Evolutionary conservation across 495 filamentous ascomycete species (phyloP), one percentile per base, ranked within the genome.

Genomic region (Penicillium flavigenum): DNA sequence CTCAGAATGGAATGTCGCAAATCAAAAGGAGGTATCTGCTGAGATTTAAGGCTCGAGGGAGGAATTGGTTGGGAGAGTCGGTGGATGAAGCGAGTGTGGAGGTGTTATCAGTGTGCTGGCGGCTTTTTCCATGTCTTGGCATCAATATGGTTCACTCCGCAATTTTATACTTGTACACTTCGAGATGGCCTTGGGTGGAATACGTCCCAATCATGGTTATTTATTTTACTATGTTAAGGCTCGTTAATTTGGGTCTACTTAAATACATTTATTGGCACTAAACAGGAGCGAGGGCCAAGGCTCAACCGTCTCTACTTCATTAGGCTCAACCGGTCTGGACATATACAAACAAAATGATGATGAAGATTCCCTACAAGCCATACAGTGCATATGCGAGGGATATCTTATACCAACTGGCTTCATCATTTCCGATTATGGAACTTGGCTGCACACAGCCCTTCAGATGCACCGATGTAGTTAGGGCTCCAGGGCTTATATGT

Each of bases 101-200:
- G 52, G 43, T 57, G 60, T 62, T 66, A 62, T 66, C 61, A 54
- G 50, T 58, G 53, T 47, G 58, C 58, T 58, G 66, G 60, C 32
- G 53, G 63, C 63, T 66, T 66, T 68, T 68, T 64, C 63, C 41
- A 66, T 52, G 66, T 66, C 66, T 68, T 68, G 66, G 66, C 66
- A 62, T 58, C 51, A 31, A 36, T 45, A 44, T 26, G 42, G 34
- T 39, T 31, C 43, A 12, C 22, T 42, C 45, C 31, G 17, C 24
- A 46, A 34, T 34, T 32, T 39, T 39, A 39, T 39, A 39, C 16
- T 0, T 16, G 14, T n/a, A 38, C 14, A 16, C 14, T 38, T 38
- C 0, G 14, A 38, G 14, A 38, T 38, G 34, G 34, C 14, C 14
- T 31, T 31, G 10, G 0, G 16, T 38, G 16, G 14, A n/a, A 38